Base-by-base conservation (phyloP, 108 stramenopile genomes). In the Fistulifera pelliculosa region DNA sequence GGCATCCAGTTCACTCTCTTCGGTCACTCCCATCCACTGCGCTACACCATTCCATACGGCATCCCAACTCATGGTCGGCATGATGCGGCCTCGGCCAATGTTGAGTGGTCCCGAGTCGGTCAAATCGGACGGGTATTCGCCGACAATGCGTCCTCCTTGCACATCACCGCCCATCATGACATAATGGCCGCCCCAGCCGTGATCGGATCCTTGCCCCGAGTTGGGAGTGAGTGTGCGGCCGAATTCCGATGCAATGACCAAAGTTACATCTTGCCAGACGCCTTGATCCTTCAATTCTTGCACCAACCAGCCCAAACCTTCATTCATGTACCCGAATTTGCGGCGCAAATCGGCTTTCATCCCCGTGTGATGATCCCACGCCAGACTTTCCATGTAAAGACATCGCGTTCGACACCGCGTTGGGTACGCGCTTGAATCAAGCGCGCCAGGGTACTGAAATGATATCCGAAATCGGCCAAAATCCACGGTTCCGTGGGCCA, bases 21-120 rank as follows among this genome's bases (percentile, higher is more conserved):
- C 15, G 2, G 26, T 19, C 1, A 26, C 14, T 2, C 49, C 49
- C 47, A 62, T 55, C 70, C 70, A 71, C 39, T 66, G 38, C 4
- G 45, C 35, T 15, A 63, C 40, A 15, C 55, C 58, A 16, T 60
- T 60, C 68, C 68, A 85, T 22, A 83, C 45, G 24, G 64, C 52
- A n/a, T 90, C 87, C 87, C 87, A 90, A 0, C 63, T 48, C 11
- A 62, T 64, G 10, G 82, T 77, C 15, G 88, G 88, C 17, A 90
- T 79, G 24, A 90, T 39, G 21, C 79, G 71, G 39, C 76, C 76
- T 35, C 73, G 62, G 14, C 69, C 81, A 43, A 69, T 47, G 41
- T 69, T 65, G 5, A 48, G 24, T n/a, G 55, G 48, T 25, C 60
- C 56, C 39, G 62, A 47, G 6, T 54, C 50, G 12, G 74, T 70